Evolutionary conservation across 176 grass and related monocot genomes (phyloP), one percentile per base, ranked within the genome.

Genomic region (Carex parvula): DNA sequence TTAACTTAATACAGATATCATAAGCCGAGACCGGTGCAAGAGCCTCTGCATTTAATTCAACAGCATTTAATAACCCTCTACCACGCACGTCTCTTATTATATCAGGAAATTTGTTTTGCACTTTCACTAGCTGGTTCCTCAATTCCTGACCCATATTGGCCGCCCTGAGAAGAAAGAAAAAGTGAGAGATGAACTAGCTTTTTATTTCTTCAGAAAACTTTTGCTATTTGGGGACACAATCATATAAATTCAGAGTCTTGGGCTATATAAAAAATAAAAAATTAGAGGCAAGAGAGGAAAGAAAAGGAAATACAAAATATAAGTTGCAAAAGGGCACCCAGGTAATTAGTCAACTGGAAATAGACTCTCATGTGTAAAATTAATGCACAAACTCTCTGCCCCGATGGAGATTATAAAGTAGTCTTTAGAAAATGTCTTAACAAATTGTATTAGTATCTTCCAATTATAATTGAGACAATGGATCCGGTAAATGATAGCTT

Each of bases 1-100:
- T 98, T 69, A 98, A 84, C 84, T 95, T 93, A 79, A 98, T 92
- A 80, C 96, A 98, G 71, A 98, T 83, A 83, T 95, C 96, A 87
- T 98, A 98, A 22, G 91, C 93, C 24, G 96, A 93, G 82, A 86
- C 87, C 75, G 96, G 96, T 35, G 88, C 88, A 0, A 98, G 77
- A 7, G 88, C 89, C 20, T 90, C 61, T 33, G 66, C 88, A 82
- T 87, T 92, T n/a, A 98, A 74, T 16, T 98, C 96, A 77, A 98
- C 88, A 57, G 96, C 96, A 68, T 98, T 95, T 14, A 98, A 84
- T 77, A 98, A 90, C 82, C 96, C 96, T 79, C 86, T 91, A 78
- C 96, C 96, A 0, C 93, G 91, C 33, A 98, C 88, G 52, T 95
- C 91, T 79, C 74, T 98, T 70, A 98, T 89, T 86, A 95, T 90